phyloP scores from a whole-genome alignment of 129 eudicot species.

The Escallonia herrerae region DNA sequence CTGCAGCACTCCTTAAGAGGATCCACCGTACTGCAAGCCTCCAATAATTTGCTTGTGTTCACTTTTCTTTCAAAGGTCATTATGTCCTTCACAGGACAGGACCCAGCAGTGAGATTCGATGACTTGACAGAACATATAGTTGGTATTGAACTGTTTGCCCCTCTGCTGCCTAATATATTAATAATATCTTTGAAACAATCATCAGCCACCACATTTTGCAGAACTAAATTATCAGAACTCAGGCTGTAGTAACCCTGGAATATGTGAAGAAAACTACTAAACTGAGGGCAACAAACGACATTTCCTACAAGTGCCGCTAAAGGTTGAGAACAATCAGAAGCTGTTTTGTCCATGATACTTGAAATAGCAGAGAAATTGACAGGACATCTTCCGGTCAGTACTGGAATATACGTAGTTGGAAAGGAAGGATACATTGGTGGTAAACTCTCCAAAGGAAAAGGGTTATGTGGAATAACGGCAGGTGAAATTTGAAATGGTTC shows the following conservation, averaged over 20 bases:
- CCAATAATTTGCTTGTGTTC: slow-evolving; percentile 71
- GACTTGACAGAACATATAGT: slow-evolving; percentile 62
- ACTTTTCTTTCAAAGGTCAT: slow-evolving; percentile 58
- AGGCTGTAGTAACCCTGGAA: slow-evolving; percentile 71
- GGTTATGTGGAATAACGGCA: slow-evolving; percentile 63
- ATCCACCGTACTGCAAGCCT: slow-evolving; percentile 78
- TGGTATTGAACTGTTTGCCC: slow-evolving; percentile 74
- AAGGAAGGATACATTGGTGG: slow-evolving; percentile 80
- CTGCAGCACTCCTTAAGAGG: slow-evolving; percentile 92
- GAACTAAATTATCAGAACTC: slow-evolving; percentile 49
- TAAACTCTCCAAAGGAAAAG: slow-evolving; percentile 42
- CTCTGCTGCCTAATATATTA: slow-evolving; percentile 78
- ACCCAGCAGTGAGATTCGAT: slow-evolving; percentile 73
- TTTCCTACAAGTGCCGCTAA: slow-evolving; percentile 72
- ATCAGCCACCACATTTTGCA: slow-evolving; percentile 59
- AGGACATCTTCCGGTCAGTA: slow-evolving; percentile 82
- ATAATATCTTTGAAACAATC: slow-evolving; percentile 78
- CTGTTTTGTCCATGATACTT: slow-evolving; percentile 62
- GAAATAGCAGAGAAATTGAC: slow-evolving; percentile 85
- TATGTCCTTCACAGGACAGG: slow-evolving; percentile 80
- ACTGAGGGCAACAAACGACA: slow-evolving; percentile 90
- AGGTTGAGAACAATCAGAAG: slow-evolving; percentile 70
- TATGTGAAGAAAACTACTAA: slow-evolving; percentile 66
- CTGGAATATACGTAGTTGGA: slow-evolving; percentile 70
- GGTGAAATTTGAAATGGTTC: slow-evolving; percentile 84